phyloP scores from a whole-genome alignment of 1,284 basidiomycete genomes.

The Ceratobasidium sp. region DNA sequence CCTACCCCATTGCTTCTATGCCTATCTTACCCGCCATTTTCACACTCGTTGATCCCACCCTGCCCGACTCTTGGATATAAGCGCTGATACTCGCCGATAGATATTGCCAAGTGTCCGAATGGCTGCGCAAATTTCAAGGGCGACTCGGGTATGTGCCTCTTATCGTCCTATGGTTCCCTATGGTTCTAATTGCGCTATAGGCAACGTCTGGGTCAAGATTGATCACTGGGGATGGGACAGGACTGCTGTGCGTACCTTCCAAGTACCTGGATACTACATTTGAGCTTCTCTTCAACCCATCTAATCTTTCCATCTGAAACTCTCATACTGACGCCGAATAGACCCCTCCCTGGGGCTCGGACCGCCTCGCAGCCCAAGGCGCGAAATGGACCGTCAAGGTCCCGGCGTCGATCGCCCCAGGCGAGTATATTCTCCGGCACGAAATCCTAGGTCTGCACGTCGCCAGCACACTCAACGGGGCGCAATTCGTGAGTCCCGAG shows the following conservation, averaged over 20 bases:
- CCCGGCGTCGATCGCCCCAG: conserved; percentile 9
- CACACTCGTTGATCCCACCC: too few relatives aligned
- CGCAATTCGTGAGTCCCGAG: conserved; percentile 15
- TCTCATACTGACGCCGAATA: too few relatives aligned
- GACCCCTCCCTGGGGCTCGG: not conserved
- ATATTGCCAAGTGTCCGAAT: conserved; percentile 35
- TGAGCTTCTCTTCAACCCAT: too few relatives aligned
- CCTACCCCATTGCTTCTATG: too few relatives aligned
- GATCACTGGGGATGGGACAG: conserved; percentile 33
- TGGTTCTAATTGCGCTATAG: not conserved
- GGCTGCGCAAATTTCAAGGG: conserved; percentile 29
- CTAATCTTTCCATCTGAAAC: too few relatives aligned
- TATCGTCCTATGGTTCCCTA: not conserved
- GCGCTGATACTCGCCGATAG: conserved; percentile 3
- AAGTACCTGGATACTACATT: too few relatives aligned
- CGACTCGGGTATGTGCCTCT: conserved; percentile 24
- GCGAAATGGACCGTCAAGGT: conserved; percentile 32
- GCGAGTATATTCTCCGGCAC: conserved; percentile 24
- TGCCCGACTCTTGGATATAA: not conserved
- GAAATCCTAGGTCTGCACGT: conserved; percentile 30
- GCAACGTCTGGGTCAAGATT: conserved; percentile 35
- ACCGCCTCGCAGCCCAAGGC: conserved; percentile 22
- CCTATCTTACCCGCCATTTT: too few relatives aligned
- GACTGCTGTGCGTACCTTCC: conserved; percentile 15
- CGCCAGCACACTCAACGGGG: conserved; percentile 8